phyloP scores from a whole-genome alignment of 768 basidiomycete species.

The Boletales sp. region DNA sequence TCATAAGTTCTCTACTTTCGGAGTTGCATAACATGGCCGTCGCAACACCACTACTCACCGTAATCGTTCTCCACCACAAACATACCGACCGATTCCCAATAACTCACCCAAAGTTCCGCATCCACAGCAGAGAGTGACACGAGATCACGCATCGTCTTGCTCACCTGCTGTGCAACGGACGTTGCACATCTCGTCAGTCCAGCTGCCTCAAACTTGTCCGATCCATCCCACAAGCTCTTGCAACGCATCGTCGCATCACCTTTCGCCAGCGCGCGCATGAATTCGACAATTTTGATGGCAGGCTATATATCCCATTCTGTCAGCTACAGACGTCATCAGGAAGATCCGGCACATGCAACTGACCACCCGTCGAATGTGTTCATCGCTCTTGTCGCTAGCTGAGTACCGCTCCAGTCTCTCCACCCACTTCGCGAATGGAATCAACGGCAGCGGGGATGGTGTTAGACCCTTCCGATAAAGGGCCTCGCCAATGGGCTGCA shows the following conservation, averaged over 20 bases:
- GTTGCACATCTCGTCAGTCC: conserved; percentile 21
- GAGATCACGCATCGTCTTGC: conserved; percentile 32
- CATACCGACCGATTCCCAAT: conserved; percentile 33
- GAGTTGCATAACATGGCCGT: no score
- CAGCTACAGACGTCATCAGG: conserved; percentile 22
- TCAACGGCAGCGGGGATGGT: conserved; percentile 22
- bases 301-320: conserved; percentile 19
- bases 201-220: not conserved
- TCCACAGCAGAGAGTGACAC: conserved; percentile 16
- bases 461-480: conserved; percentile 8
- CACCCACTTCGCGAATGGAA: conserved; percentile 33
- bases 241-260: conserved; percentile 12
- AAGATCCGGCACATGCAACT: conserved; percentile 26
- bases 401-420: conserved; percentile 12
- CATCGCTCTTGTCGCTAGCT: conserved; percentile 14
- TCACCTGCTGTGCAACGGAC: conserved; percentile 26
- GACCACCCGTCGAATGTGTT: conserved; percentile 28
- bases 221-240: not conserved
- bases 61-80: conserved; percentile 1
- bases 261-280: conserved; percentile 21
- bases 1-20: no score
- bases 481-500: conserved; percentile 22
- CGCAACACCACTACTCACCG: no score
- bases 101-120: conserved; percentile 34
- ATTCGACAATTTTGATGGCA: conserved; percentile 31